Conservation (phyloP, 495 filamentous ascomycete genomes). For the Lasiosphaeria miniovina region DNA sequence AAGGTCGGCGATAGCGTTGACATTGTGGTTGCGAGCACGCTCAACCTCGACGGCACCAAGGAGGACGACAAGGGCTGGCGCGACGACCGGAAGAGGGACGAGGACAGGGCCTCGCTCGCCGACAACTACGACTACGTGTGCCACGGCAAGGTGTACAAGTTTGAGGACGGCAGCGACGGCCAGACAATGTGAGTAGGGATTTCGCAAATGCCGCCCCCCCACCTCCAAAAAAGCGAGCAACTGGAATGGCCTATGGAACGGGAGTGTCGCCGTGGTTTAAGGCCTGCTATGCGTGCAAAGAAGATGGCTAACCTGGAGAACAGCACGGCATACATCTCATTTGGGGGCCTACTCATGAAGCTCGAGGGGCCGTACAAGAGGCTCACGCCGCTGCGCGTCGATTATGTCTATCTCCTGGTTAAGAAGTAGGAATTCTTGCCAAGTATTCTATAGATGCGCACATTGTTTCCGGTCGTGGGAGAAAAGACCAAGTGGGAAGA, state of each 20-base stretch:
- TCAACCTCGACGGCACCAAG: slow-evolving; percentile 80
- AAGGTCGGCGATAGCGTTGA: slow-evolving; percentile 67
- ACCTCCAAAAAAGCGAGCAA: not conserved
- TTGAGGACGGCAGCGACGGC: slow-evolving; percentile 78
- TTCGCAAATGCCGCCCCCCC: too few species aligned
- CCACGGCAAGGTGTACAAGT: slow-evolving; percentile 95
- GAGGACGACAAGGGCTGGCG: slow-evolving; percentile 73
- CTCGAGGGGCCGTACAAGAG: slow-evolving; percentile 95
- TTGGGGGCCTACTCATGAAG: slow-evolving; percentile 84
- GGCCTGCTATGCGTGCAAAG: not conserved
- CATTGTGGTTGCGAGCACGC: slow-evolving; percentile 75
- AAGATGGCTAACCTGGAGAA: slow-evolving; percentile 22
- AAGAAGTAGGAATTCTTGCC: slow-evolving; percentile 64
- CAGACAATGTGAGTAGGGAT: slow-evolving; percentile 72
- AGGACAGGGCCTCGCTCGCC: slow-evolving; percentile 68
- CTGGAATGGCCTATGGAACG: not conserved
- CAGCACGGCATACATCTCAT: slow-evolving; percentile 90
- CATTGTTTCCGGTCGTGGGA: not conserved
- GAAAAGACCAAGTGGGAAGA: not conserved
- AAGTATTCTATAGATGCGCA: too few species aligned
- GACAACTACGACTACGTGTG: slow-evolving; percentile 97
- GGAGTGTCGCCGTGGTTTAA: not conserved
- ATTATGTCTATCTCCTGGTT: slow-evolving; percentile 83
- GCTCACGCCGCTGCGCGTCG: slow-evolving; percentile 82
- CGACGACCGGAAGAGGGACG: slow-evolving; percentile 57